A percentile compares a stretch with the other conserved stretches of the same genome.
Evolutionary conservation across 768 basidiomycete species (phyloP).

Genomic region (Serendipita sp.): DNA sequence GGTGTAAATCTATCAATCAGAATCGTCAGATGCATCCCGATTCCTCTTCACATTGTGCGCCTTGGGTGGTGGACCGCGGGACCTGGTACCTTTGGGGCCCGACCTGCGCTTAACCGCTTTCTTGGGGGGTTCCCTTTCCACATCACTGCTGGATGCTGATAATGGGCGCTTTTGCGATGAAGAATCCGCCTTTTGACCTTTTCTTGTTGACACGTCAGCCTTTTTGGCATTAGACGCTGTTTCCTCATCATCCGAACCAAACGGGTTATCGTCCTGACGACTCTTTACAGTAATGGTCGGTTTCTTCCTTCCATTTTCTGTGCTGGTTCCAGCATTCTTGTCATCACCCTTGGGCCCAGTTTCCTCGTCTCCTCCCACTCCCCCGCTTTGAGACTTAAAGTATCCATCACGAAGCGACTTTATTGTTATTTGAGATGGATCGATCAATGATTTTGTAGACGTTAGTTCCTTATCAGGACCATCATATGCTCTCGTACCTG

Average conservation of each 20-base stretch:
- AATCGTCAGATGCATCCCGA: not conserved
- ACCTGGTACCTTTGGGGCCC: not conserved
- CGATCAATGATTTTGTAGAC: not conserved
- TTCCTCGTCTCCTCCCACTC: slow-evolving; percentile 25
- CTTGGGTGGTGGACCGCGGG: not conserved
- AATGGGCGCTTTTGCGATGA: not conserved
- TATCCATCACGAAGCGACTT: slow-evolving; percentile 51
- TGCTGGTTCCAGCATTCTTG: slow-evolving; percentile 25
- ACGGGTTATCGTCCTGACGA: slow-evolving; percentile 31
- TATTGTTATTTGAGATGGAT: not conserved
- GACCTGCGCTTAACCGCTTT: not conserved
- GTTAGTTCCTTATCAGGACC: not conserved
- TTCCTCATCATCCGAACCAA: slow-evolving; percentile 36
- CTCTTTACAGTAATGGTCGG: slow-evolving; percentile 37
- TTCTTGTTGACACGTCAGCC: not conserved
- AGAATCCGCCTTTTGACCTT: not conserved
- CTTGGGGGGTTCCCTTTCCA: not conserved
- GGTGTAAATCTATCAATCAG: not conserved
- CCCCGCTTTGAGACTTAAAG: slow-evolving; percentile 21
- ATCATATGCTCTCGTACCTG: slow-evolving; percentile 28
- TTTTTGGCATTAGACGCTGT: not conserved
- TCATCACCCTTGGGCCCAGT: slow-evolving; percentile 36
- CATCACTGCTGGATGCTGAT: not conserved
- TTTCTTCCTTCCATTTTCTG: slow-evolving; percentile 38
- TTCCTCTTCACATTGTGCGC: not conserved